Percentiles rank a stretch among this genome's conserved stretches.
Conservation (phyloP, 1,139 yeast genomes). For the Keqinozyma sinolaborantium region DNA sequence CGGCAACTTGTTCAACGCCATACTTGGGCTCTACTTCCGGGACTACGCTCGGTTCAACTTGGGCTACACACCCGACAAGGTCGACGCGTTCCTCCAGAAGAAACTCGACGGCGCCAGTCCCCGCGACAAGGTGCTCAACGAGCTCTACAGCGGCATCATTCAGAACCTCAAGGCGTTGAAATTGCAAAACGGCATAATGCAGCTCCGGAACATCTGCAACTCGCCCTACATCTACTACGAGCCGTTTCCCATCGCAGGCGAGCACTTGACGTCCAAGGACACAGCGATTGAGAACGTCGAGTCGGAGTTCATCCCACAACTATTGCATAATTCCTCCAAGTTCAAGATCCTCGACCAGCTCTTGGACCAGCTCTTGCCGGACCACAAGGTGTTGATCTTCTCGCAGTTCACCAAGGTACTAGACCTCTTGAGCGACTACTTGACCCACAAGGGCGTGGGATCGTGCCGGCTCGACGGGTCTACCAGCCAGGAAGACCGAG, state of each 20-base stretch:
- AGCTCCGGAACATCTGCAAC: constrained; percentile 76
- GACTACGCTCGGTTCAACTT: constrained; percentile 15
- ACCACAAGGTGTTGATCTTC: constrained; percentile 74
- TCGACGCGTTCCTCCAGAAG: constrained; percentile 1
- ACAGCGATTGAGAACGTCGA: constrained; percentile 11
- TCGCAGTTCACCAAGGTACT: constrained; percentile 81
- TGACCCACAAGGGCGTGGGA: constrained; percentile 28
- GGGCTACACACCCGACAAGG: constrained; percentile 1
- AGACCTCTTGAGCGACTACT: constrained; percentile 74
- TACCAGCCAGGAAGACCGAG: constrained; percentile 61
- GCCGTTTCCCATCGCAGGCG: constrained; percentile 54
- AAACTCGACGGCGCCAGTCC: constrained; percentile 5
- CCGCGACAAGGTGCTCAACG: constrained; percentile 4
- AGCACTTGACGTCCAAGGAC: constrained; percentile 11
- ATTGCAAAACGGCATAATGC: constrained; percentile 73
- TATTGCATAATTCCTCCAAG: constrained; percentile 62
- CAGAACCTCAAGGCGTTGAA: constrained; percentile 21
- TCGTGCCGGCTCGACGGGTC: constrained; percentile 77
- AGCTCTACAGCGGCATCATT: constrained; percentile 9
- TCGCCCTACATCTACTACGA: constrained; percentile 81
- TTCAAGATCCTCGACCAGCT: constrained; percentile 66
- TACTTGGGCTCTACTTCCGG: constrained; percentile 14
- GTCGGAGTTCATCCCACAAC: constrained; percentile 22
- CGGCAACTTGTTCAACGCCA: constrained; percentile 37
- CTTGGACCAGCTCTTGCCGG: constrained; percentile 43